Evolutionary conservation across 495 filamentous ascomycete genomes (phyloP), one percentile per base, ranked within the genome.

Genomic region (Rhypophila decipiens): DNA sequence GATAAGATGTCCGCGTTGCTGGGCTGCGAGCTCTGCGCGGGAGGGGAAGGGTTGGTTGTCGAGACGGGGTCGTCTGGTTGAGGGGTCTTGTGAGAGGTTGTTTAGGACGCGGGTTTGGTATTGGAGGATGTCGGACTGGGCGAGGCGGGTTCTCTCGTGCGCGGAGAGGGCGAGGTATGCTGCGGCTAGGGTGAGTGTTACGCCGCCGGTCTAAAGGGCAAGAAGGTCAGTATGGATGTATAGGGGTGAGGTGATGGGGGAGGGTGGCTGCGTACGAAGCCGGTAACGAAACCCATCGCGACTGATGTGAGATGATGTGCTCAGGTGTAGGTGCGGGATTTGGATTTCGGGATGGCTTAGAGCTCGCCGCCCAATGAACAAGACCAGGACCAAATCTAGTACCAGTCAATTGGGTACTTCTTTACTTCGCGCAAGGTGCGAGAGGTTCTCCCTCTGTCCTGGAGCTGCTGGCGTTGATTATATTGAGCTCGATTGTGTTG

Each of bases 181-280:
- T 46, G 86, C 57, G 20, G 84, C 81, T 38, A 88, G 80, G 39
- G 91, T 95, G 33, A 98, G 74, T 52, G 91, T 87, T 33, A 93
- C 78, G 54, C 93, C 90, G 57, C 88, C 84, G 59, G 90, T 76
- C 85, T 87, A n/a, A n/a, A n/a, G 48, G 11, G 50, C 13, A 31
- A 31, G 27, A 7, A 31, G n/a, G n/a, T n/a, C n/a, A n/a, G n/a
- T n/a, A n/a, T n/a, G n/a, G n/a, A n/a, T n/a, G n/a, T n/a, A n/a
- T n/a, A 53, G 44, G 34, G 55, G 39, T 24, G 35, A 42, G 35
- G 55, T 66, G 33, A 48, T 54, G 52, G 37, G 8, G 23, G 42
- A 15, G 24, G 42, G 34, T 24, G 39, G 40, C 33, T 18, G 78
- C 83, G 42, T 77, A 95, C 90, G 56, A 95, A 87, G 63, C 90